Conservation (phyloP, 2,329 filamentous ascomycete genomes). For the Colletotrichum cuscutae region DNA sequence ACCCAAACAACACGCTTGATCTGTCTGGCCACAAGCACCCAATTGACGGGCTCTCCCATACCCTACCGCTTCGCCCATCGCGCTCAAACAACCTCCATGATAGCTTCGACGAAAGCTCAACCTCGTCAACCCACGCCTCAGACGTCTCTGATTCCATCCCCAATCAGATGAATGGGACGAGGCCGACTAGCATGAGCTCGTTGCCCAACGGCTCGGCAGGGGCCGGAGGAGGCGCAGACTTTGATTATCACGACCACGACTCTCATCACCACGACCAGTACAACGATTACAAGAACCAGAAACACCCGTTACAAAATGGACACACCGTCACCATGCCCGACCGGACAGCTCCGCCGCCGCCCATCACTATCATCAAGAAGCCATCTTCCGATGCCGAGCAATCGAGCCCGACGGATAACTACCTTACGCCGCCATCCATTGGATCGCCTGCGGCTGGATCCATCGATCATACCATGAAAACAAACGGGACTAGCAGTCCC, state of each 20-base stretch:
- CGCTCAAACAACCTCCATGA: conserved; percentile 59
- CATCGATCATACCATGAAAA: conserved; percentile 23
- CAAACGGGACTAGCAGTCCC: conserved; percentile 39
- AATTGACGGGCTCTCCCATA: conserved; percentile 46
- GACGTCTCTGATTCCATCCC: conserved; percentile 58
- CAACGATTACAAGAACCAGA: conserved; percentile 42
- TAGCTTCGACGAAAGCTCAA: conserved; percentile 65
- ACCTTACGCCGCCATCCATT: conserved; percentile 45
- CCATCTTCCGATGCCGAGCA: conserved; percentile 37
- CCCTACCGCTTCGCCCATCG: conserved; percentile 47
- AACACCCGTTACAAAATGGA: conserved; percentile 40
- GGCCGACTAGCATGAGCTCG: conserved; percentile 67
- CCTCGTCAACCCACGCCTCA: conserved; percentile 63
- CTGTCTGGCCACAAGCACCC: conserved; percentile 44
- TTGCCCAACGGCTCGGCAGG: conserved; percentile 60
- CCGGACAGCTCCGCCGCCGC: conserved; percentile 38
- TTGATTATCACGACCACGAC: conserved; percentile 42
- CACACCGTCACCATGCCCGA: conserved; percentile 41
- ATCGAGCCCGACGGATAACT: conserved; percentile 44
- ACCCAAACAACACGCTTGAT: conserved; percentile 51
- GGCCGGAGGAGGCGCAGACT: conserved; percentile 46
- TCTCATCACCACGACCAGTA: conserved; percentile 42
- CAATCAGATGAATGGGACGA: conserved; percentile 50
- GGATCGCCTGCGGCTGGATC: conserved; percentile 43
- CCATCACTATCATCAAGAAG: conserved; percentile 27